Base-by-base conservation (phyloP, 116 monocot species). In the Zostera marina region DNA sequence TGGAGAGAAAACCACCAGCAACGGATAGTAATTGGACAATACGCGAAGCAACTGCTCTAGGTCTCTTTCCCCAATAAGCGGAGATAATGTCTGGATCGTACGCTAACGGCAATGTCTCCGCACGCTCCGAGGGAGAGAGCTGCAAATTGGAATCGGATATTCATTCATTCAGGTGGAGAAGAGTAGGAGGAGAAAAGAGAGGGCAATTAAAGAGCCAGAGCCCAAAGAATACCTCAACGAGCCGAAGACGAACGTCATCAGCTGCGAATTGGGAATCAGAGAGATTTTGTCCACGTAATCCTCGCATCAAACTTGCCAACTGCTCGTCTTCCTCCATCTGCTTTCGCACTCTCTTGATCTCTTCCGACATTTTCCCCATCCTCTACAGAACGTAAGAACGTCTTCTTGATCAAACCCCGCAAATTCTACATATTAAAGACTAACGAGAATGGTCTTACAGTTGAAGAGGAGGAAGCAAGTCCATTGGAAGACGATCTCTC, bases 301-400 rank as follows among this genome's bases (percentile, higher is more conserved):
- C 98, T 59, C 83, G 79, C 98, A 99, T 99, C 47, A 91, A 77
- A 21, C 72, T 41, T 6, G 87, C 52, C 42, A 99, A 66, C 74
- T 99, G 98, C 73, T 99, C 91, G 54, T 99, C 87, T 73, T 83
- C 83, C 73, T 99, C 98, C 91, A 99, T 87, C 73, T 87, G 86
- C 52, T 77, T 81, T 52, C 98, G 67, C 62, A 91, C 98, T 60
- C 78, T 78, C 68, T 68, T 80, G 41, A 99, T 99, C 78, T 99
- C 98, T 43, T 70, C 77, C 42, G 91, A 99, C 5, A 91, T 72
- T 24, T 78, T 76, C 66, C 74, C 79, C 38, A 99, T 71, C 54
- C 83, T 81, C 87, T 92, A 58, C 47, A 68, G 60, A 20, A 56
- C 22, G 44, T 22, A 22, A 60, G 11, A 60, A 53, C n/a, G n/a